These are phyloP conservation scores for Neurospora sp. DNA, from an alignment of 2,329 filamentous ascomycete species.

Conservation along the genomic window DNA sequence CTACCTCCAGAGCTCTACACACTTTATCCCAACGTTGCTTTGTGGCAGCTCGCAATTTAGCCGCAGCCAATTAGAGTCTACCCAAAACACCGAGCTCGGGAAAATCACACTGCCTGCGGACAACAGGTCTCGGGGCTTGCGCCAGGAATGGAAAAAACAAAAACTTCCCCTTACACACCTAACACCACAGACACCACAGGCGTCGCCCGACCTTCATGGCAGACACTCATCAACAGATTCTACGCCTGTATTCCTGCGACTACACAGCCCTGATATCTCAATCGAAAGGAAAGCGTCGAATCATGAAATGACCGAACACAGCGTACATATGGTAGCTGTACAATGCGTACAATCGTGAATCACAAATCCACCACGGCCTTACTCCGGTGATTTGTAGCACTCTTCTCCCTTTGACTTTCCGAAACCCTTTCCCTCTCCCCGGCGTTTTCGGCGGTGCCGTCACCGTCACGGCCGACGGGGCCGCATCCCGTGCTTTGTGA, in stretches of 20 bases:
- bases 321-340: neutral
- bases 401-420: slow-evolving; percentile 1
- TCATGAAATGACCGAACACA: neutral
- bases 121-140: neutral
- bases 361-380: slow-evolving; percentile 1
- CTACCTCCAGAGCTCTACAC: neutral
- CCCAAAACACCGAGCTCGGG: slow-evolving; percentile 16
- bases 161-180: neutral
- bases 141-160: neutral
- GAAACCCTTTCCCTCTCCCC: neutral
- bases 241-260: neutral
- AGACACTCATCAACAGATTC: neutral
- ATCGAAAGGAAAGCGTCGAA: neutral
- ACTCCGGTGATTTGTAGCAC: slow-evolving; percentile 17
- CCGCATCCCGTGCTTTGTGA: neutral
- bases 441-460: neutral
- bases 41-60: slow-evolving; percentile 25
- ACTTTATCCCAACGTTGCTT: slow-evolving; percentile 7
- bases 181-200: neutral
- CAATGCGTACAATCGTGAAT: neutral
- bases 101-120: slow-evolving; percentile 1
- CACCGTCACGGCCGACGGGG: neutral
- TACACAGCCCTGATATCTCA: neutral
- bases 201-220: neutral
- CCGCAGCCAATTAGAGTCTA: slow-evolving; percentile 20